phyloP scores from a whole-genome alignment of 1,284 basidiomycete genomes.

The Macrocybe sp. region DNA sequence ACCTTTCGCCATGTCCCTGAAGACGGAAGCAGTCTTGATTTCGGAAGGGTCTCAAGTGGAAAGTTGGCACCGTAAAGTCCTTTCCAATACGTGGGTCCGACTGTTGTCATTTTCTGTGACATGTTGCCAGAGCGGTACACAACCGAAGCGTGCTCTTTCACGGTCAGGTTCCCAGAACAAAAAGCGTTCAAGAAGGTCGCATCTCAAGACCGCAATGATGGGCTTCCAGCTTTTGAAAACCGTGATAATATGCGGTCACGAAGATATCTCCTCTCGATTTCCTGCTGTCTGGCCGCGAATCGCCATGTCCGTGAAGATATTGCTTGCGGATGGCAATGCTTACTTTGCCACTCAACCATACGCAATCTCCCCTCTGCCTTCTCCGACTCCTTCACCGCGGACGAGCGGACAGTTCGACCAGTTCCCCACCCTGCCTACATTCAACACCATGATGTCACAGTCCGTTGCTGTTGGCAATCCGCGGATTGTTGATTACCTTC shows the following conservation, averaged over 20 bases:
- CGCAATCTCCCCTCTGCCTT: slow-evolving; percentile 37
- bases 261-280: slow-evolving; percentile 48
- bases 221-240: slow-evolving; percentile 69
- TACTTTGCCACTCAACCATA: slow-evolving; percentile 41
- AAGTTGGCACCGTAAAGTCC: slow-evolving; percentile 36
- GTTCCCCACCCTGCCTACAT: slow-evolving; percentile 20
- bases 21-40: slow-evolving; percentile 42
- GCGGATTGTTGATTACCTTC: slow-evolving; percentile 64
- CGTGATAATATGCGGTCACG: slow-evolving; percentile 57
- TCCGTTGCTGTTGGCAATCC: slow-evolving; percentile 29
- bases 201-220: slow-evolving; percentile 45
- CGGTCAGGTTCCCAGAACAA: slow-evolving; percentile 42
- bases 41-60: slow-evolving; percentile 40
- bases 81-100: slow-evolving; percentile 58
- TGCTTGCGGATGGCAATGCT: slow-evolving; percentile 54
- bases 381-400: slow-evolving; percentile 40
- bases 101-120: slow-evolving; percentile 56
- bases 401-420: slow-evolving; percentile 30
- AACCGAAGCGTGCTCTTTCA: slow-evolving; percentile 5
- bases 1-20: slow-evolving; percentile 55
- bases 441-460: neutral
- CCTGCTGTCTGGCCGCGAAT: slow-evolving; percentile 63
- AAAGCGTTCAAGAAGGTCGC: slow-evolving; percentile 24
- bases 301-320: slow-evolving; percentile 40
- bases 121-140: slow-evolving; percentile 31